Base-by-base conservation (phyloP, 805 yeast species). In the Kurtzmaniella cleridarum region DNA sequence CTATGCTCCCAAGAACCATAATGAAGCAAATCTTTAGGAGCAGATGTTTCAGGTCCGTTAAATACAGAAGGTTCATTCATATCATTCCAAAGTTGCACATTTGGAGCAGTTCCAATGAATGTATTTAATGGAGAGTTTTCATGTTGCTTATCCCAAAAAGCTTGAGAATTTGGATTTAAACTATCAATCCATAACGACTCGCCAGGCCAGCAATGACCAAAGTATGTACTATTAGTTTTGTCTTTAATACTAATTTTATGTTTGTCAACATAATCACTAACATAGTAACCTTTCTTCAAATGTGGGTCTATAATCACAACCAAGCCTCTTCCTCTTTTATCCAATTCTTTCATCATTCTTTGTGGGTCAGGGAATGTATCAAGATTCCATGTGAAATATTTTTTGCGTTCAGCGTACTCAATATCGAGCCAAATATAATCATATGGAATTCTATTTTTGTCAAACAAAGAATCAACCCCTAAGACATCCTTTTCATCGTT, bases 201-300 rank as follows among this genome's bases (percentile, higher is more conserved):
- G 1, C 98, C 98, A 2, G 98, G 97, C 98, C 98, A 93, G 60
- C 98, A 93, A 58, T 88, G 95, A 3, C 96, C 98, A 36, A 76
- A 69, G 57, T 69, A 90, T 2, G 76, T 62, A 1, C 68, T 55
- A 18, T 78, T 81, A 2, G 57, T 47, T 35, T 75, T 64, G 44
- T 65, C 58, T 23, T 56, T 62, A 15, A 88, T 68, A 0, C 76
- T 78, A 7, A 76, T 53, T 4, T 62, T 53, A 7, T 69, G 51
- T 11, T 65, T 48, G 5, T 57, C 60, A 17, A 87, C 56, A 1
- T 47, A 56, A 2, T 82, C 72, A 52, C 88, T 82, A 1, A 87
- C 76, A 12, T 64, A 62, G 58, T 90, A 90, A 6, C 73, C 81
- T 0, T 69, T 69, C 55, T 89, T 90, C 36, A 93, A 64, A 60